Evolutionary conservation across 2,329 filamentous ascomycete species (phyloP).

Genomic region (Aspergillus ustus): DNA sequence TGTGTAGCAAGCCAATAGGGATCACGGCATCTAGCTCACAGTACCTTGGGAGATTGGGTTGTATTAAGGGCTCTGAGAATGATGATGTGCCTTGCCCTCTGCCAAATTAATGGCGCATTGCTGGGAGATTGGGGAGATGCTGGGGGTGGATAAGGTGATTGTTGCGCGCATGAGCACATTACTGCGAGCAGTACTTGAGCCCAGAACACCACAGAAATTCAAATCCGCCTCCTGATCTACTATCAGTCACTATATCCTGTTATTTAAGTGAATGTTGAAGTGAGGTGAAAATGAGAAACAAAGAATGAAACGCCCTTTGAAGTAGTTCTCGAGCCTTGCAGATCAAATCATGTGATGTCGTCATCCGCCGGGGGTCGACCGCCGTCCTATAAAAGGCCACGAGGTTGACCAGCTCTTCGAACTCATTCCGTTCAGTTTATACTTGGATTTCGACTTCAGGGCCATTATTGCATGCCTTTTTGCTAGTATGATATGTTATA

Average conservation of each 20-base stretch:
- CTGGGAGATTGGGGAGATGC: not conserved
- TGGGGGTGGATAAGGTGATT: not conserved
- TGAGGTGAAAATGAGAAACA: not conserved
- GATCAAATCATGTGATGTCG: conserved; percentile 27
- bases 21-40: not conserved
- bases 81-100: not conserved
- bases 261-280: not conserved
- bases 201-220: not conserved
- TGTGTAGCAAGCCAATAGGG: not conserved
- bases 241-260: not conserved
- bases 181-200: not conserved
- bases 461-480: conserved; percentile 9
- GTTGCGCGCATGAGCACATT: not conserved
- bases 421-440: conserved; percentile 3
- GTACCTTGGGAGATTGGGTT: not conserved
- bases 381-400: conserved; percentile 14
- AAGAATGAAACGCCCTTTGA: not conserved
- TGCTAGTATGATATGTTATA: conserved; percentile 22
- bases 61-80: not conserved
- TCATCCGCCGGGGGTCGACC: conserved; percentile 21
- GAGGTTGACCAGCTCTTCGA: not conserved
- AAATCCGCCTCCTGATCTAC: not conserved
- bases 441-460: conserved; percentile 10
- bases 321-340: not conserved
- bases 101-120: not conserved